A percentile compares a stretch with the other conserved stretches of the same genome.
phyloP scores from a whole-genome alignment of 176 grass and related monocot species.

The Neostapfia colusana region DNA sequence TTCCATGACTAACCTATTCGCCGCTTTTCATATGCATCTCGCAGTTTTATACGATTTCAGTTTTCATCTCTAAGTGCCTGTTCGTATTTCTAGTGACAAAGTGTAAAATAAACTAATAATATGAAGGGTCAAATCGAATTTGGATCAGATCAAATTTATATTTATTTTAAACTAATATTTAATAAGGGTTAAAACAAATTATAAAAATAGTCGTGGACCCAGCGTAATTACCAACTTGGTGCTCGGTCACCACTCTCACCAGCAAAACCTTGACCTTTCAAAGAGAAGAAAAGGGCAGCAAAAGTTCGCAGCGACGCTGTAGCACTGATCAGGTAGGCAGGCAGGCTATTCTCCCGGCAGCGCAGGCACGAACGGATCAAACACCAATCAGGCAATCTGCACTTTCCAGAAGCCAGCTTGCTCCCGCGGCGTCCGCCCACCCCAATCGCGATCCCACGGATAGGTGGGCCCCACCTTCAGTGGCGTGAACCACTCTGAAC shows the following conservation, averaged over 20 bases:
- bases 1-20: background rate
- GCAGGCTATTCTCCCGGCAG: background rate
- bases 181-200: too few species aligned
- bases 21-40: too few species aligned
- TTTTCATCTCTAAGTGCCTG: background rate
- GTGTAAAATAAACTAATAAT: too few species aligned
- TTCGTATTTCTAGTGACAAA: too few species aligned
- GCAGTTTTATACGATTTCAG: background rate
- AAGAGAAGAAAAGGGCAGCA: background rate
- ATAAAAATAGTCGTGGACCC: too few species aligned
- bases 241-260: background rate
- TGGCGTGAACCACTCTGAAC: background rate
- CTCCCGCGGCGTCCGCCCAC: background rate
- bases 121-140: too few species aligned
- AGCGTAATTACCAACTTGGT: too few species aligned
- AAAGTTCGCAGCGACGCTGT: background rate
- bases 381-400: conserved; percentile 14
- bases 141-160: too few species aligned
- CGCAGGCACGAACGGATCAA: conserved; percentile 3
- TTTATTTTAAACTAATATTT: too few species aligned
- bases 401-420: background rate
- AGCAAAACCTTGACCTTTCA: background rate
- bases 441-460: background rate
- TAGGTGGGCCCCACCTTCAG: conserved; percentile 16
- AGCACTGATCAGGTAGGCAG: background rate